Base-by-base conservation (phyloP, 257 asterid genomes). In the Oldenlandia corymbosa region DNA sequence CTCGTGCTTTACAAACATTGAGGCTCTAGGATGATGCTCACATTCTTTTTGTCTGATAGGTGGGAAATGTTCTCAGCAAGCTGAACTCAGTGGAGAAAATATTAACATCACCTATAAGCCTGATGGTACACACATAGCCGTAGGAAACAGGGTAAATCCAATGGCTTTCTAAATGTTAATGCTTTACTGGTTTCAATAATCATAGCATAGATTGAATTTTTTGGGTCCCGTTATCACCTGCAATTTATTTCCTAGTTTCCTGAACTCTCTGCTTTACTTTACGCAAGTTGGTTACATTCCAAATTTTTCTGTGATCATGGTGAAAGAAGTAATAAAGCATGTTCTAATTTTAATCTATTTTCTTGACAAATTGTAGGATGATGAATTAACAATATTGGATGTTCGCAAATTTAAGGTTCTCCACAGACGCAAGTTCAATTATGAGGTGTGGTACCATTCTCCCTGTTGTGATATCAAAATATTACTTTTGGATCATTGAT, bases 41-140 rank as follows among this genome's bases (percentile, higher is more conserved):
- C 17, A 54, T 43, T 23, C 46, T 71, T n/a, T 63, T 60, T 68
- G 60, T 60, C 45, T 60, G 76, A 66, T 82, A 93, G 99, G 94
- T 66, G 99, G 97, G 62, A 93, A 93, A 78, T 93, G 96, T 80
- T 87, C 99, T 9, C 99, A 89, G 80, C 95, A 79, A 71, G 86
- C 82, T 7, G 99, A 93, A 72, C 97, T 93, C 67, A 93, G 99
- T 55, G 99, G 97, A 67, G 99, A 93, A 75, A 93, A 93, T 78
- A 93, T 93, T 63, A 93, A 93, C 76, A 93, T 93, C 74, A 93
- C 97, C 18, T 93, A 82, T 76, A 93, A 90, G 83, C 95, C 97
- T 37, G 99, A 93, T 72, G 99, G 99, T 49, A 84, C 87, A 59
- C 97, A 93, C 63, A 64, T 93, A 64, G 99, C 99, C 67, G 97